Evolutionary conservation across 257 asterid species (phyloP), one percentile per base, ranked within the genome.

Genomic region (Cynanchum wilfordii): DNA sequence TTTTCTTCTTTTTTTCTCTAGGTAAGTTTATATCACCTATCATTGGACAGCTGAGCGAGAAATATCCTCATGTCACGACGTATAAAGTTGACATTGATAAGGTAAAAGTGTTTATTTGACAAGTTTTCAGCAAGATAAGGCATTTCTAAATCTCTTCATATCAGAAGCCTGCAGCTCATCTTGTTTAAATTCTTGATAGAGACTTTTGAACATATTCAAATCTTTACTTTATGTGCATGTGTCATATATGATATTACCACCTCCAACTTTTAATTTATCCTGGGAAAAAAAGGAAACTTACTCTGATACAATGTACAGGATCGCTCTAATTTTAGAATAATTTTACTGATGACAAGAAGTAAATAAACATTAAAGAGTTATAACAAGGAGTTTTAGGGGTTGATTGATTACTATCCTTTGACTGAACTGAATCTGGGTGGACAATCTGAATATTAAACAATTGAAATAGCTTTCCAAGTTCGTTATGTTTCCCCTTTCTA

Each of bases 71-170:
- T 78, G 99, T 92, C 74, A 86, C 90, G 45, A 89, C 96, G 44
- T 95, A 84, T 80, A 95, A 92, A 86, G 74, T 95, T 55, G 98
- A 95, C 85, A 94, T 94, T 52, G 99, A 91, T 74, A 83, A 90
- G 97, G 99, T 94, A 82, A 44, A 64, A 59, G 66, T 44, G 51
- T 5, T 40, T 77, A 20, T 7, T 7, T 58, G 22, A 3, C 58
- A 1, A 29, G 52, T 36, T 40, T n/a, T 42, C 29, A 16, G 62
- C 63, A 47, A 24, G 47, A 22, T 42, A 29, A 69, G 57, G 62
- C 13, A 47, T 29, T 60, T 45, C 58, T 36, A 22, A 66, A 51
- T 20, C 19, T 62, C 0, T 22, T 29, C n/a, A n/a, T n/a, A n/a
- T n/a, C 12, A 5, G 50, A 56, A 24, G 25, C 52, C 57, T 40